Evolutionary conservation across 768 basidiomycete genomes (phyloP), one percentile per base, ranked within the genome.

Genomic region (Trametes coccinea): DNA sequence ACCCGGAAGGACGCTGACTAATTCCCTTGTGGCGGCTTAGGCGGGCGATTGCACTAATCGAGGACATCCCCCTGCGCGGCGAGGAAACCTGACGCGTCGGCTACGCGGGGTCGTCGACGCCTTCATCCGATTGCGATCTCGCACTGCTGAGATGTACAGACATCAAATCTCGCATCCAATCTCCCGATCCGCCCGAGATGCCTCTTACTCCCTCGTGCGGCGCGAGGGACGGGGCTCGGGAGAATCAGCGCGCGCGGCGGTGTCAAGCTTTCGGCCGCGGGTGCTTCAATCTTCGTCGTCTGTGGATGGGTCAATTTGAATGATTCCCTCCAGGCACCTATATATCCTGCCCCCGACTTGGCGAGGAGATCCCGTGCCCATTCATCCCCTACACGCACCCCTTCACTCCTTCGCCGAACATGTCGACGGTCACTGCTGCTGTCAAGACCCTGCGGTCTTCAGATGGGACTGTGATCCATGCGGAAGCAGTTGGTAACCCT

Each of bases 401-500:
- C 47, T 10, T 13, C 17, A 7, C 40, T n/a, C 37, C 10, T 6
- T 7, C 44, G 11, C 43, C 5, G 39, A 31, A 37, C 48, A 61
- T 57, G 61, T 33, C 57, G 31, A 30, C 17, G 30, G 49, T 40
- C 14, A 31, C 43, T 14, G 31, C 61, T 11, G 56, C 60, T 14
- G 47, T 56, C 49, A 67, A 63, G 47, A 59, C 59, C 5, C 14
- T 68, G 22, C 33, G 45, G 37, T 71, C 70, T 29, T n/a, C 60
- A 31, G 70, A 71, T 45, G 67, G 68, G 33, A 68, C 64, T 0
- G 41, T 16, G 14, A 65, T 71, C 13, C 59, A 71, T 44, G 68
- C 67, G n/a, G 67, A 69, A 27, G 67, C 67, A 5, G 59, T 66
- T 8, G 70, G 70, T 34, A 53, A 69, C 59, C 60, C 62, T 2